A percentile compares a stretch with the other conserved stretches of the same genome.
These are phyloP conservation scores for Coemansia sp. DNA, from an alignment of 192 early-diverging fungal genomes.

Conservation along the genomic window DNA sequence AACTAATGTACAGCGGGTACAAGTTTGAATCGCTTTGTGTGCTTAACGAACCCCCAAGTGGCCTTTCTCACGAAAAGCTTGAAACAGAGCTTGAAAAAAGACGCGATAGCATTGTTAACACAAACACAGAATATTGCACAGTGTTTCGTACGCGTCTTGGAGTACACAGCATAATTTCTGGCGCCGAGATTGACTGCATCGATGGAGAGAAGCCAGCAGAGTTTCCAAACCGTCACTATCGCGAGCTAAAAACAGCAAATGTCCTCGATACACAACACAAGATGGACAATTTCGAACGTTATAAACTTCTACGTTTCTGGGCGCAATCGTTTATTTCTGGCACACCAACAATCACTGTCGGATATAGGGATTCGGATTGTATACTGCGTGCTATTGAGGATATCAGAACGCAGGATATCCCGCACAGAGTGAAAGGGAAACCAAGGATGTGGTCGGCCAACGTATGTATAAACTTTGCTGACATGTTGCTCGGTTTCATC, in stretches of 20 bases:
- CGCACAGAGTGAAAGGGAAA: constrained; percentile 70
- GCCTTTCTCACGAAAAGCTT: constrained; percentile 19
- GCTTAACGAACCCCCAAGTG: constrained; percentile 57
- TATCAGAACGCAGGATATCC: constrained; percentile 79
- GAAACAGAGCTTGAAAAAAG: background rate
- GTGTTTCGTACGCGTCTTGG: constrained; percentile 81
- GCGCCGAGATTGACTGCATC: constrained; percentile 92
- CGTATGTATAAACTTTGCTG: constrained; percentile 85
- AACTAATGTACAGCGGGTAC: constrained; percentile 89
- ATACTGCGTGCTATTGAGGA: constrained; percentile 54
- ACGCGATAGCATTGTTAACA: constrained; percentile 61
- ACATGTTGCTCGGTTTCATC: constrained; percentile 58
- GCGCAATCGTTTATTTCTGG: constrained; percentile 93
- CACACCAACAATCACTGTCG: constrained; percentile 78
- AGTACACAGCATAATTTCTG: constrained; percentile 68
- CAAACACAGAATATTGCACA: constrained; percentile 86
- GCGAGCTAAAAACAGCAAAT: constrained; percentile 81
- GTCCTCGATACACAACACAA: constrained; percentile 30
- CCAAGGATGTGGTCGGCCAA: constrained; percentile 75
- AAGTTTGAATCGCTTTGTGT: constrained; percentile 82
- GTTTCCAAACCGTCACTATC: constrained; percentile 66
- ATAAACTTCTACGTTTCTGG: constrained; percentile 90
- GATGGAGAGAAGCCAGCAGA: constrained; percentile 51
- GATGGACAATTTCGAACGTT: constrained; percentile 68
- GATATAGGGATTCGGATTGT: constrained; percentile 81